phyloP scores from a whole-genome alignment of 2,329 filamentous ascomycete genomes.

The Rhinocladiella similis region DNA sequence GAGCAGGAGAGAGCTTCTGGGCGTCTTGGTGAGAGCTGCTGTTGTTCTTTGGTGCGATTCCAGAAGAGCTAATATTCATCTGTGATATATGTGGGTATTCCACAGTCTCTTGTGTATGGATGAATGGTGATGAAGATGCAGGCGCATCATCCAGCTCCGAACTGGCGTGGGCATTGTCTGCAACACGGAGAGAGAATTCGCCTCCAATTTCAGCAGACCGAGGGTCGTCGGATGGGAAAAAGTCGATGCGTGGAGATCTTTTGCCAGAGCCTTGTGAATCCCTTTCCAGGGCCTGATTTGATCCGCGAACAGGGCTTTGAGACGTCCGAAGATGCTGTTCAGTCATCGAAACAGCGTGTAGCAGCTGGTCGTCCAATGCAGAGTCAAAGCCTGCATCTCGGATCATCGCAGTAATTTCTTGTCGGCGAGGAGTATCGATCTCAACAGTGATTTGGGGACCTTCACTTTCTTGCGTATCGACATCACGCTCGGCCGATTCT shows the following conservation, averaged over 20 bases:
- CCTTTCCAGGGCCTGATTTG: background rate
- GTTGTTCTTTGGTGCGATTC: slow-evolving; percentile 6
- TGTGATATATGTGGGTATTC: slow-evolving; percentile 30
- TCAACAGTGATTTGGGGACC: background rate
- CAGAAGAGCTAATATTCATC: slow-evolving; percentile 21
- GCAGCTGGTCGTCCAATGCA: slow-evolving; percentile 42
- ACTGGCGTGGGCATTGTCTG: background rate
- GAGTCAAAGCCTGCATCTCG: slow-evolving; percentile 52
- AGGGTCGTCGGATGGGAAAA: background rate
- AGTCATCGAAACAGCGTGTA: slow-evolving; percentile 10
- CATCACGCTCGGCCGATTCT: slow-evolving; percentile 18
- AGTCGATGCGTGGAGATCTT: slow-evolving; percentile 7
- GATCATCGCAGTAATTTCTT: slow-evolving; percentile 48
- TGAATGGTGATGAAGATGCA: slow-evolving; percentile 18
- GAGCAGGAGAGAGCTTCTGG: slow-evolving; percentile 24
- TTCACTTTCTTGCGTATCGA: background rate
- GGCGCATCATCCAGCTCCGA: background rate
- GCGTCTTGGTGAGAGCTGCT: slow-evolving; percentile 30
- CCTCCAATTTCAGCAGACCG: slow-evolving; percentile 7
- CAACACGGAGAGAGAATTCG: background rate
- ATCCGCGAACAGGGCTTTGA: background rate
- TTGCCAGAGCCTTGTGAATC: slow-evolving; percentile 9
- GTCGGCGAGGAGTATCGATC: slow-evolving; percentile 38
- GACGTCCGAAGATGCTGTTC: background rate
- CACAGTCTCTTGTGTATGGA: slow-evolving; percentile 26